Evolutionary conservation across 192 early-diverging fungal species (phyloP), one percentile per base, ranked within the genome.

Genomic region (Coemansia sp.): DNA sequence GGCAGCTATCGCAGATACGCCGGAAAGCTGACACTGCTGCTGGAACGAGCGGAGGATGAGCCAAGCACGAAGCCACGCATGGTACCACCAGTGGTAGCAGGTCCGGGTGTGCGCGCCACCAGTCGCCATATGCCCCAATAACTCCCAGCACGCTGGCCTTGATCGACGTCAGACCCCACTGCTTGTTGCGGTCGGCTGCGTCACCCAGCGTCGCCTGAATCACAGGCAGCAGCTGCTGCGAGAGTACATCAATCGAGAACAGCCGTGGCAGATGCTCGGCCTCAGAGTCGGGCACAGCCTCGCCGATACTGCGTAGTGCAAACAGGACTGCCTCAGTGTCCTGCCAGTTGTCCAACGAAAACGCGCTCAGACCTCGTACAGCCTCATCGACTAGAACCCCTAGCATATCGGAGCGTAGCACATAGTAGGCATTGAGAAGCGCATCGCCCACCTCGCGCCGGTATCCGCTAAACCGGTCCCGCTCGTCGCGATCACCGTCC

Each of bases 391-490:
- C 69, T 9, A 88, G 66, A 37, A 73, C 66, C 1, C 73, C 57
- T 39, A 90, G 65, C 74, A 90, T 85, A 28, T 84, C 77, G 21
- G 76, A 69, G 31, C 85, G 84, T 23, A 91, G 75, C 13, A 88
- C 84, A 66, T 86, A 87, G 68, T 91, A 92, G 5, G 85, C 73
- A 62, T 85, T 88, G 35, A 89, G 82, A 39, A 92, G 79, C 5
- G 89, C 87, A 55, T 92, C 91, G 8, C 87, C 89, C n/a, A 88
- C 79, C 67, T 92, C 90, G 33, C 90, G 85, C 26, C 90, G 85
- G 63, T 87, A 90, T 34, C 74, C 78, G 20, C 62, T 46, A 63
- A 90, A 91, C 46, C 77, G 79, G 42, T 90, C 89, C 33, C 83
- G 64, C 65, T 62, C 64, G 63, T 88, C 88, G 58, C 85, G 82